Base-by-base conservation (phyloP, 805 yeast genomes). In the Pachysolen tannophilus region DNA sequence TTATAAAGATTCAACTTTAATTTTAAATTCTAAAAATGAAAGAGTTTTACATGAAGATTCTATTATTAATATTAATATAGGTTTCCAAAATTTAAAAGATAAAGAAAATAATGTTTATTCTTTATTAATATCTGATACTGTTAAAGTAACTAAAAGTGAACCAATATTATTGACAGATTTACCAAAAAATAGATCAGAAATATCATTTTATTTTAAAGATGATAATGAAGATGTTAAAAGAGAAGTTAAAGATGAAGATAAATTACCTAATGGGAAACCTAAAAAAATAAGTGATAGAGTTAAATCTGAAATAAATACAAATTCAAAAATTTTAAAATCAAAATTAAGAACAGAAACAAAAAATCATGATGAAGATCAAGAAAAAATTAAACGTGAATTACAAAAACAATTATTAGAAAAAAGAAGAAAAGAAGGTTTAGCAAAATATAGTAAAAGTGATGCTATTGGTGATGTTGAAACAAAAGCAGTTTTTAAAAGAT, bases 401-500 rank as follows among this genome's bases (percentile, higher is more conserved):
- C 98, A 92, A 60, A 67, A 69, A 39, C 83, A 82, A 46, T 67
- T 90, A 34, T 96, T 86, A 55, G 86, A 80, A 34, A 82, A 78
- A 52, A 69, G 94, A 52, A 90, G 82, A 53, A 82, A 82, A 48
- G 90, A 82, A 50, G 98, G 98, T 21, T 62, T 83, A 39, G 75
- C 81, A 34, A 71, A 94, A 51, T 88, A 78, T 52, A 78, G 82
- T 41, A 82, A 85, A 30, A 82, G 85, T 10, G 90, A 78, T 58
- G 84, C 85, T 5, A 69, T 72, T 20, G 79, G 74, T 44, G 60
- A 63, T 6, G 71, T 67, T 16, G 87, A 78, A 35, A 65, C 66
- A 44, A 75, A 71, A 49, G 80, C 79, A 3, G 79, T 78, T n/a
- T 88, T 90, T 67, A 85, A 84, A 52, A 82, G 82, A 53, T 92